Evolutionary conservation across 1,284 basidiomycete species (phyloP).

Genomic region (Lentinus polychrous): DNA sequence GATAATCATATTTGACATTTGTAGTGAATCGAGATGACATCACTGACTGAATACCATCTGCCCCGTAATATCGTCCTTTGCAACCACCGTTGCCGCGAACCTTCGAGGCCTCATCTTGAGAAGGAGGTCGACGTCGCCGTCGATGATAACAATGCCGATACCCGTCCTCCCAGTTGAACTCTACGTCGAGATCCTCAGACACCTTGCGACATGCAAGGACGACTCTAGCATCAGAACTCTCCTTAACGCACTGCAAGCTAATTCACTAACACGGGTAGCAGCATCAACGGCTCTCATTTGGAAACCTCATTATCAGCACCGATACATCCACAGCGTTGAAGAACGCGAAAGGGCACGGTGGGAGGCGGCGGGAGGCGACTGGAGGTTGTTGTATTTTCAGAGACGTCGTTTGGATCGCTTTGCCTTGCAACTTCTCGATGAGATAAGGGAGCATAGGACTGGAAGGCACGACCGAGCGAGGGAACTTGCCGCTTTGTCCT

Average conservation of each 20-base stretch:
- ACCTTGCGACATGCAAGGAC: slow-evolving; percentile 23
- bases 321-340: slow-evolving; percentile 38
- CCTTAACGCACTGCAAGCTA: slow-evolving; percentile 22
- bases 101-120: too few species aligned
- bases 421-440: slow-evolving; percentile 34
- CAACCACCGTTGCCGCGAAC: too few species aligned
- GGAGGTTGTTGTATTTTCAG: slow-evolving; percentile 38
- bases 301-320: slow-evolving; percentile 41
- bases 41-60: too few species aligned
- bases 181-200: slow-evolving; percentile 19
- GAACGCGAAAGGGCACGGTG: slow-evolving; percentile 30
- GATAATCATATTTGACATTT: too few species aligned
- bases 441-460: slow-evolving; percentile 25
- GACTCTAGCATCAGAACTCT: slow-evolving; percentile 22
- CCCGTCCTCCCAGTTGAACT: slow-evolving; percentile 11
- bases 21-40: too few species aligned
- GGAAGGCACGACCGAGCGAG: not conserved
- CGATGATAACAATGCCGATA: not conserved
- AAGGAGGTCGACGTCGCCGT: too few species aligned
- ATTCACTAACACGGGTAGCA: slow-evolving; percentile 22
- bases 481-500: slow-evolving; percentile 21
- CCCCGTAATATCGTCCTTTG: too few species aligned
- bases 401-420: slow-evolving; percentile 36
- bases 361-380: slow-evolving; percentile 29
- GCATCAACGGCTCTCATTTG: slow-evolving; percentile 31